Base-by-base conservation (phyloP, 768 basidiomycete genomes). In the Paxillus ammoniavirescens region DNA sequence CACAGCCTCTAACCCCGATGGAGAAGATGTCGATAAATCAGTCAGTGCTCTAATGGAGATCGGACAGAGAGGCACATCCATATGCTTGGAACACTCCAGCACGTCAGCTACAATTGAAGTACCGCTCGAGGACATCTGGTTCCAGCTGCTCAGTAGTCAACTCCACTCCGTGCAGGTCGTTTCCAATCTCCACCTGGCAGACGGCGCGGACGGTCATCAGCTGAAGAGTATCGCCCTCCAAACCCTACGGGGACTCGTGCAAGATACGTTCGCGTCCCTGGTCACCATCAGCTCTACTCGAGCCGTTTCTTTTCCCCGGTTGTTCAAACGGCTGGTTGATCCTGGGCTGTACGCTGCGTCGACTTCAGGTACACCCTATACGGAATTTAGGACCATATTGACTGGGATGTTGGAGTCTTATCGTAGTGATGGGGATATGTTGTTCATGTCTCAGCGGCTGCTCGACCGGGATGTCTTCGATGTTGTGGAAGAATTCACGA, bases 351-450 rank as follows among this genome's bases (percentile, higher is more conserved):
- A 75, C 28, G 68, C 76, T 13, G 65, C 73, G 18, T 73, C 82
- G 3, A 73, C 83, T 1, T 75, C 78, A 21, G 79, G 83, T 33
- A 82, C 84, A 12, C 82, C 85, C 26, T 98, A 98, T 70, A 84
- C 87, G 18, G 95, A 98, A 70, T 96, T 98, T 71, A 81, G 93
- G 42, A 81, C 83, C 10, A 94, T 99, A 55, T 76, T 99, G 30
- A 87, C 86, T 0, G 89, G 92, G n/a, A 99, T 98, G 92, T 72
- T 98, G 61, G 93, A 96, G 64, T 89, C 93, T 2, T 98, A 98
- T 72, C 84, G 88, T 37, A 84, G 89, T 4, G 95, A 99, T 58
- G 91, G 90, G 26, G 95, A 98, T 59, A 83, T 95, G 78, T 75
- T 98, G 23, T 71, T 77, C 41, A 93, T 96, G 61, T 89, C 93